phyloP scores from a whole-genome alignment of 306 rosid genomes.

The Cucurbita pepo region DNA sequence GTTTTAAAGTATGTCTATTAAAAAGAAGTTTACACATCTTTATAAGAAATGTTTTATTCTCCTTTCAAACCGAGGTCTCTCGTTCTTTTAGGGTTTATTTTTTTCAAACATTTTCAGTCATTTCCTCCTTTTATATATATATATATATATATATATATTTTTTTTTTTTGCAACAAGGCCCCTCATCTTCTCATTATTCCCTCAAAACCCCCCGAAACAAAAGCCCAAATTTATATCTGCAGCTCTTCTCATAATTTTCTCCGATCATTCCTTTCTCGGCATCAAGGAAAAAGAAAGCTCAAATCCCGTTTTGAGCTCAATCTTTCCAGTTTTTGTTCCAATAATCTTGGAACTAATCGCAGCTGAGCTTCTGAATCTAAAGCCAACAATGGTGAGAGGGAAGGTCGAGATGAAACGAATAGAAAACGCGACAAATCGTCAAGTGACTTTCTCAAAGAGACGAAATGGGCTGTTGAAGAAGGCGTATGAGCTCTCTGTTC shows the following conservation, averaged over 20 bases:
- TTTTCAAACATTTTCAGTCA: no score
- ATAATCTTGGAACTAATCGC: not conserved
- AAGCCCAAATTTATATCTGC: not conserved
- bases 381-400: slow-evolving; percentile 1
- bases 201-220: not conserved
- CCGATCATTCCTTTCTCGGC: not conserved
- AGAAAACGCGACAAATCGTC: slow-evolving; percentile 7
- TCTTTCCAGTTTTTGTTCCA: not conserved
- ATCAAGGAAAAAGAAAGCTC: not conserved
- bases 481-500: slow-evolving; percentile 5
- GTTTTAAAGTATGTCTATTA: no score
- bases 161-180: not conserved
- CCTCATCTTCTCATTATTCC: not conserved
- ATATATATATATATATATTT: no score
- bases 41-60: no score
- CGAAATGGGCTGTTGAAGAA: slow-evolving; percentile 8
- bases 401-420: slow-evolving; percentile 4
- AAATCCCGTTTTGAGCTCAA: not conserved
- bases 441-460: slow-evolving; percentile 12
- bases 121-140: no score
- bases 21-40: no score
- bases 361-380: not conserved
- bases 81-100: no score
- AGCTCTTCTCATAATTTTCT: not conserved
- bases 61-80: no score